Evolutionary conservation across 208 protist genomes (phyloP), one percentile per base, ranked within the genome.

Genomic region (Novymonas esmeraldas): DNA sequence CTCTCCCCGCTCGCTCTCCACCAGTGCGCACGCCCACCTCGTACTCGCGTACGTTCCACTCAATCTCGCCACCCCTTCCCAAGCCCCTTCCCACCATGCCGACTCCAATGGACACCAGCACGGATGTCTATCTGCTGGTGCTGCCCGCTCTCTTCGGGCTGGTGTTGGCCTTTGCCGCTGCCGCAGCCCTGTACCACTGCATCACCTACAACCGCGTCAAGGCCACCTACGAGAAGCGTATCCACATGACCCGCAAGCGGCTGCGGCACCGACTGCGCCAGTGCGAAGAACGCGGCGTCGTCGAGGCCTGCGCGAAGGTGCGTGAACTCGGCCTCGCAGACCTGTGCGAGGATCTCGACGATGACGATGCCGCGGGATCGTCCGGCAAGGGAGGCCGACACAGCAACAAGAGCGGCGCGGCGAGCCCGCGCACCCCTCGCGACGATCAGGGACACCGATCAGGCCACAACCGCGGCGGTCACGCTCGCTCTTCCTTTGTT

Each of bases 221-320:
- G 28, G 24, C 11, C 16, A 48, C 24, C 20, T 67, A 67, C 39
- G 7, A 50, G 28, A 59, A 41, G 50, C 62, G 50, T 38, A 57
- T 39, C 51, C 28, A 31, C n/a, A 49, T 50, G 26, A 18, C 49
- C 7, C 26, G 13, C 49, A 51, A 41, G 33, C 33, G 51, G 9
- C 62, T 67, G 2, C 2, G 34, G 3, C 62, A 67, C 62, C 42
- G 50, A 18, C 50, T 67, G 9, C 9, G 4, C 62, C 56, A 59
- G 38, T 57, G 39, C 49, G n/a, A 50, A 7, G 31, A 22, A 22
- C 22, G 39, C 18, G 28, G 24, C 24, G 39, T 67, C 29, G 34
- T 38, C 1, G 16, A 46, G 10, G 34, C 26, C 10, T 48, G 36
- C 41, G 38, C 57, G 2, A 54, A 18, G 9, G 0, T 67, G 10